These are phyloP conservation scores for Fusarium transvaalense DNA, from an alignment of 2,329 filamentous ascomycete species.

Conservation along the genomic window DNA sequence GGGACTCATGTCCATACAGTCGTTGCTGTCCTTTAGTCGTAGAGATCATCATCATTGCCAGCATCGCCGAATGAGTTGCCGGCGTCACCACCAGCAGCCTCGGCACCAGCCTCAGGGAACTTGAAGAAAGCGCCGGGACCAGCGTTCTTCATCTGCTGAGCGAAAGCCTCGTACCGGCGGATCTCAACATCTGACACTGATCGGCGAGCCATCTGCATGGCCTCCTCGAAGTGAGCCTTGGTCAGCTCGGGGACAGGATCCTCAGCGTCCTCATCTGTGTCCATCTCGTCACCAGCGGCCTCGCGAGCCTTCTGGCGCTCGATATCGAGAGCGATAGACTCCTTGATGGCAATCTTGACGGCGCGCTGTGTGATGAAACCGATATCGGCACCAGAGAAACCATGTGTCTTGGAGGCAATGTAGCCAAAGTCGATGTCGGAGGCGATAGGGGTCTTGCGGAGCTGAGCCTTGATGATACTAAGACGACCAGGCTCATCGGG, in stretches of 20 bases:
- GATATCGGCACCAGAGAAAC: conserved; percentile 99
- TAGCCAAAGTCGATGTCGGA: conserved; percentile 87
- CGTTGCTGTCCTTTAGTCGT: conserved; percentile 74
- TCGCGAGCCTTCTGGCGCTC: conserved; percentile 91
- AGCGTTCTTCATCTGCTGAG: conserved; percentile 98
- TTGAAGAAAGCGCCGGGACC: conserved; percentile 98
- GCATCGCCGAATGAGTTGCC: conserved; percentile 81
- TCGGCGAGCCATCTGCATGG: conserved; percentile 92
- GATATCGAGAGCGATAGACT: conserved; percentile 90
- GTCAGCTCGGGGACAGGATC: conserved; percentile 97
- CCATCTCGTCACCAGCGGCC: conserved; percentile 85
- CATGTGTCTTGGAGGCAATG: conserved; percentile 97
- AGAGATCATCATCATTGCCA: conserved; percentile 96
- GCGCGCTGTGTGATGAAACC: conserved; percentile 99
- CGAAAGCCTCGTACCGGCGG: conserved; percentile 96
- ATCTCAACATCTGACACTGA: conserved; percentile 98
- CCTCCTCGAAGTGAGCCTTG: conserved; percentile 97
- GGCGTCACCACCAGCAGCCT: conserved; percentile 71
- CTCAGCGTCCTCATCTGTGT: conserved; percentile 76
- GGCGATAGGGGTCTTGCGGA: conserved; percentile 96
- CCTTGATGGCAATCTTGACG: conserved; percentile 99
- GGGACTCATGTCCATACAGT: conserved; percentile 45
- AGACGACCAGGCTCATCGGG: conserved; percentile 92
- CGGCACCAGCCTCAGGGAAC: conserved; percentile 80
- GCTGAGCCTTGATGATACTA: conserved; percentile 92